A percentile compares a stretch with the other conserved stretches of the same genome.
phyloP scores from a whole-genome alignment of 192 early-diverging fungal genomes.

The Backusella liffmaniae region DNA sequence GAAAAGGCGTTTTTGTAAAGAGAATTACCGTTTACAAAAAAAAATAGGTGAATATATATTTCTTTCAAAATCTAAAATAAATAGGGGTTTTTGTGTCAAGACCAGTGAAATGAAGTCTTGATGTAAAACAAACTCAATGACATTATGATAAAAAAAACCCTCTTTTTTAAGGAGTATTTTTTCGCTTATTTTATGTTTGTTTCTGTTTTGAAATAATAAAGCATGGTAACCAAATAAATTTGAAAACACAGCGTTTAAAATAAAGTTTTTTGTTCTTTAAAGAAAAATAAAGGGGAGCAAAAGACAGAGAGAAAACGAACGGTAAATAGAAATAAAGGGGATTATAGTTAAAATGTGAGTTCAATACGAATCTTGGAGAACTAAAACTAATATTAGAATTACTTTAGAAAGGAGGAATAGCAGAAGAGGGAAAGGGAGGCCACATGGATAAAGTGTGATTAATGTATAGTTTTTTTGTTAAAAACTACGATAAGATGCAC shows the following conservation, averaged over 20 bases:
- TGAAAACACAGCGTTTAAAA: background rate
- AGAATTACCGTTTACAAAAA: background rate
- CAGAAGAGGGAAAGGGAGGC: background rate
- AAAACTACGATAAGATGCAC: background rate
- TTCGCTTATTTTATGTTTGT: background rate
- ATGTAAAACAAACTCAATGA: background rate
- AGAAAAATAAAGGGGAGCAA: background rate
- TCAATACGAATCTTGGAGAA: background rate
- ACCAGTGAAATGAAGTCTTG: background rate
- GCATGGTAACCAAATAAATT: background rate
- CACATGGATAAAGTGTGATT: background rate
- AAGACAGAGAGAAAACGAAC: background rate
- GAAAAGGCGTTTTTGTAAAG: background rate
- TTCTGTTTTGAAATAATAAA: background rate
- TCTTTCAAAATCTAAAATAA: background rate
- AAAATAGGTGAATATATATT: background rate
- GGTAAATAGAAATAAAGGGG: background rate
- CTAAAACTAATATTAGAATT: background rate
- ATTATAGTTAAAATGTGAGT: background rate
- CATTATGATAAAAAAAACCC: background rate
- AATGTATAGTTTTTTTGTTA: background rate
- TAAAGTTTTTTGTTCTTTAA: background rate
- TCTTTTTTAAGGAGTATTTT: slow-evolving; percentile 1
- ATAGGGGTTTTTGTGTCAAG: background rate
- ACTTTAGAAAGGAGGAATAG: background rate